Evolutionary conservation across 2,329 filamentous ascomycete species (phyloP).

Genomic region (Penicillium italicum): DNA sequence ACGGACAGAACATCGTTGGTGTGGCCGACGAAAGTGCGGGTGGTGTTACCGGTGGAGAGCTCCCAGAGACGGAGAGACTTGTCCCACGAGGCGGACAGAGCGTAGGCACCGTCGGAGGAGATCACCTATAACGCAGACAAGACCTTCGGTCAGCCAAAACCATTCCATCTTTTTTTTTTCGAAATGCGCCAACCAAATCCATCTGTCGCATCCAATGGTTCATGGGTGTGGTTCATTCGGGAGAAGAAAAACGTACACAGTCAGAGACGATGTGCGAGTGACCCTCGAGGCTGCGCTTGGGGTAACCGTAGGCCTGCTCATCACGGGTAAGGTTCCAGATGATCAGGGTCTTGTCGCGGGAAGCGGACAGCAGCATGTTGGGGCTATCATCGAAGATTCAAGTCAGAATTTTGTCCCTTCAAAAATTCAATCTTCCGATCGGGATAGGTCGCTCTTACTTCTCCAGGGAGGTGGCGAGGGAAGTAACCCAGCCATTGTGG

Average conservation of each 20-base stretch:
- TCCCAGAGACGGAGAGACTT: slow-evolving; percentile 99
- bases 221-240: slow-evolving; percentile 10
- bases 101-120: slow-evolving; percentile 98
- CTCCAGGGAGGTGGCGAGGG: slow-evolving; percentile 96
- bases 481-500: slow-evolving; percentile 99
- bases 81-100: slow-evolving; percentile 98
- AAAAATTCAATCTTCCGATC: slow-evolving; percentile 25
- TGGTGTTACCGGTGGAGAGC: slow-evolving; percentile 94
- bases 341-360: slow-evolving; percentile 98
- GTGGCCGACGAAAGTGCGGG: slow-evolving; percentile 97
- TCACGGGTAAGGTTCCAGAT: slow-evolving; percentile 99
- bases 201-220: slow-evolving; percentile 13
- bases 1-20: slow-evolving; percentile 99
- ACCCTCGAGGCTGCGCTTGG: slow-evolving; percentile 96
- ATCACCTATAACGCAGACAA: slow-evolving; percentile 66
- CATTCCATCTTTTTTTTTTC: slow-evolving; percentile 12
- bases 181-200: slow-evolving; percentile 4
- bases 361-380: slow-evolving; percentile 98
- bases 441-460: slow-evolving; percentile 61
- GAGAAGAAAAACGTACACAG: slow-evolving; percentile 70
- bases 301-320: slow-evolving; percentile 96
- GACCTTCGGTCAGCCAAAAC: slow-evolving; percentile 30
- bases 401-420: slow-evolving; percentile 37
- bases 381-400: slow-evolving; percentile 57
- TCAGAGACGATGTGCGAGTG: slow-evolving; percentile 99